These are phyloP conservation scores for Albizia julibrissin DNA, from an alignment of 306 rosid species.

Conservation along the genomic window DNA sequence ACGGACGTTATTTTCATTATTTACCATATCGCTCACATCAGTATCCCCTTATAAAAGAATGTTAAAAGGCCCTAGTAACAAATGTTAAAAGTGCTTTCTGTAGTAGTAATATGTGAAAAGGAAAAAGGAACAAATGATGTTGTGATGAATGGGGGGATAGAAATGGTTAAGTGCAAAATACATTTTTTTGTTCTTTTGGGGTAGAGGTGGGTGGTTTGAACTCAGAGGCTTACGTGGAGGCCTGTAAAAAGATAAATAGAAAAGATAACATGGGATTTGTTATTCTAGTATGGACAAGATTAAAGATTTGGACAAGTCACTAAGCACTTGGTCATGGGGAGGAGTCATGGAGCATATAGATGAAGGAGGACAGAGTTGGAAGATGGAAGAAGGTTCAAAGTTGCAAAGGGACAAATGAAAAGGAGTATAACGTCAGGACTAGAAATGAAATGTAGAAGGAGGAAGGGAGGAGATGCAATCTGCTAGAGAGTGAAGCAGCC, in stretches of 20 bases:
- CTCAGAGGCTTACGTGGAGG: background rate
- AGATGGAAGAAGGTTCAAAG: background rate
- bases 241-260: no score
- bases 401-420: background rate
- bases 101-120: no score
- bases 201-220: background rate
- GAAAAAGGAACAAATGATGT: constrained; percentile 36
- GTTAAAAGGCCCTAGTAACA: no score
- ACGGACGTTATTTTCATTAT: no score
- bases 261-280: background rate
- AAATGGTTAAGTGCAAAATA: background rate
- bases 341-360: background rate
- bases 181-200: background rate
- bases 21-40: no score
- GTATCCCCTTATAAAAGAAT: no score
- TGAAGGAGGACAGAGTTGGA: background rate
- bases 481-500: no score
- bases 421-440: background rate
- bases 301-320: constrained; percentile 30
- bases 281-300: background rate
- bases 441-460: background rate
- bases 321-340: constrained; percentile 22
- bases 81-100: no score
- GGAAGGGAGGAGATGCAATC: no score
- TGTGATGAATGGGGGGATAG: background rate